Percentiles rank a stretch among this genome's conserved stretches.
These are phyloP conservation scores for Penicillium pulvis DNA, from an alignment of 495 filamentous ascomycete species.

Conservation along the genomic window DNA sequence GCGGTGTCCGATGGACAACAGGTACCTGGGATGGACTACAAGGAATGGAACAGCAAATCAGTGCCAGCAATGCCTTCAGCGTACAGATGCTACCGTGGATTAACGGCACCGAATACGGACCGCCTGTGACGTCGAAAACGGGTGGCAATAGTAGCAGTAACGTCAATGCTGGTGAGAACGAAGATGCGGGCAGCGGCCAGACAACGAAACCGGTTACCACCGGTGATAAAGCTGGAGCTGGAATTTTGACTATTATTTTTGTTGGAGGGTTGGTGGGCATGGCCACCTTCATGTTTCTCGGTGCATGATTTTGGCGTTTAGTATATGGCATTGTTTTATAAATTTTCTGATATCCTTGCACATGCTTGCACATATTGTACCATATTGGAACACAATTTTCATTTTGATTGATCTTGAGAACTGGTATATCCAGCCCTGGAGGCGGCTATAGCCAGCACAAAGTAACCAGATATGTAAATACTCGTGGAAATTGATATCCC, in stretches of 20 bases:
- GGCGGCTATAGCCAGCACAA: not conserved
- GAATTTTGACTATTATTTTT: constrained; percentile 51
- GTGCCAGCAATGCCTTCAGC: constrained; percentile 59
- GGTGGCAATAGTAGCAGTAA: constrained; percentile 26
- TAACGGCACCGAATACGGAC: not conserved
- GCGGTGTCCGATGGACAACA: constrained; percentile 71
- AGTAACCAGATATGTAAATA: not conserved
- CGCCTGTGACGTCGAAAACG: constrained; percentile 15
- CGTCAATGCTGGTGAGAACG: constrained; percentile 14
- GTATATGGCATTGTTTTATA: not conserved
- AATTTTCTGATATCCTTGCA: not conserved
- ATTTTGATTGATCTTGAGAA: not conserved
- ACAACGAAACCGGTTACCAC: constrained; percentile 9
- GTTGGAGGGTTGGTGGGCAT: constrained; percentile 17
- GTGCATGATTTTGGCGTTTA: constrained; percentile 1
- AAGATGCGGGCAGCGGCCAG: not conserved
- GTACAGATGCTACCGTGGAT: constrained; percentile 30
- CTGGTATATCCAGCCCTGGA: too few species aligned
- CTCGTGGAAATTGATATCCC: too few species aligned
- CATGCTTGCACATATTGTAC: constrained; percentile 1
- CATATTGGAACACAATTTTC: not conserved
- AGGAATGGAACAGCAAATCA: constrained; percentile 58
- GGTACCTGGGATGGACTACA: constrained; percentile 60
- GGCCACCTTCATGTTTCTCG: constrained; percentile 9
- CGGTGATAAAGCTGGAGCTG: constrained; percentile 21